Evolutionary conservation across 768 basidiomycete species (phyloP), one percentile per base, ranked within the genome.

Genomic region (Pulveroboletus sp.): DNA sequence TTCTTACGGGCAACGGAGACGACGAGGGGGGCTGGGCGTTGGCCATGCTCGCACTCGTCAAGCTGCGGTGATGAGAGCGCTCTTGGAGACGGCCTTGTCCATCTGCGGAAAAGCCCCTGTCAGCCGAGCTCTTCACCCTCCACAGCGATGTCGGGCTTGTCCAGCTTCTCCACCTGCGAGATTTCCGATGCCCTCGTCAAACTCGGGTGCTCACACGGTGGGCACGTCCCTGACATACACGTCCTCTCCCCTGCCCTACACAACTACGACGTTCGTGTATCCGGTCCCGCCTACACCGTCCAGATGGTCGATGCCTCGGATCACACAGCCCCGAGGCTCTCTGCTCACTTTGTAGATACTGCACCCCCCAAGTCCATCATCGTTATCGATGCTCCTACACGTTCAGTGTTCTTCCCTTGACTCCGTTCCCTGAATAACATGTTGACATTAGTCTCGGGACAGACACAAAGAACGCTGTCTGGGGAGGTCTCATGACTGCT

Each of bases 401-500:
- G 92, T 93, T 61, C 60, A 69, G 66, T 68, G 10, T 28, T 61
- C 57, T 1, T 28, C 62, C 56, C 1, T 60, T 57, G 45, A 28
- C 43, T 39, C 39, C 45, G 35, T 49, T 36, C 39, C 24, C 8
- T 0, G 14, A 28, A 35, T 36, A 37, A 35, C 27, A 41, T 32
- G 26, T 40, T 46, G 41, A 63, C 42, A 30, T n/a, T 7, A 6
- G 21, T 37, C 3, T 18, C n/a, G 36, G 10, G 21, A 40, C 64
- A 85, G 89, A 82, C 48, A 71, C 76, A 26, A 86, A 85, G 67
- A 86, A 83, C 58, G 90, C 91, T 5, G 88, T 92, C 6, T 95
- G 93, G 93, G 92, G 93, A 21, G 92, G 93, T 17, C 80, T 91
- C 43, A 91, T 93, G 91, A 83, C 89, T 10, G 87, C 89, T 0